Evolutionary conservation across 495 filamentous ascomycete species (phyloP).

Genomic region (Lasiosphaeris hirsuta): DNA sequence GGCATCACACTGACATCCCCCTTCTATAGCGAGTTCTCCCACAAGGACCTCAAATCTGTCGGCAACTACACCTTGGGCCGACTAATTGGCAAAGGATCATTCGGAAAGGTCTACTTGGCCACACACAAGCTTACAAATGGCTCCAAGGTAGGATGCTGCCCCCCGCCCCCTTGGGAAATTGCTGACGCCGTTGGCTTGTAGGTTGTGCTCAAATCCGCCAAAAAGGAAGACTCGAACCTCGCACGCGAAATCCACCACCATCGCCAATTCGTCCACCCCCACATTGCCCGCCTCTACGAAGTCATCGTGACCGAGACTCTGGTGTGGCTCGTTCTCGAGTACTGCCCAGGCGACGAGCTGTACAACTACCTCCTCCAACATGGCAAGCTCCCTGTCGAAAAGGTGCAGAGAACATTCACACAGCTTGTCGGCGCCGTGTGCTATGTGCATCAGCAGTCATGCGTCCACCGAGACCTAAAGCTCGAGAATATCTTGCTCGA

Average conservation of each 20-base stretch:
- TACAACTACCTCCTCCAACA: constrained; percentile 91
- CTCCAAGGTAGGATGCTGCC: constrained; percentile 69
- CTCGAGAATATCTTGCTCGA: constrained; percentile 96
- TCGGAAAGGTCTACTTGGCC: constrained; percentile 96
- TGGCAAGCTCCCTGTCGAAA: constrained; percentile 78
- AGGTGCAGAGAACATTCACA: constrained; percentile 92
- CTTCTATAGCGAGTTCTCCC: constrained; percentile 79
- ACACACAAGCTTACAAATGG: constrained; percentile 97
- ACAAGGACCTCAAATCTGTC: constrained; percentile 82
- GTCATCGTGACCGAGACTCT: constrained; percentile 92
- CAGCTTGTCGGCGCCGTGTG: constrained; percentile 93
- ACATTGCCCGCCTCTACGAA: constrained; percentile 95
- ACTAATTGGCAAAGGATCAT: constrained; percentile 94
- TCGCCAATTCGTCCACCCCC: constrained; percentile 94
- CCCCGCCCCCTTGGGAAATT: neutral
- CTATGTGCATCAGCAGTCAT: constrained; percentile 93
- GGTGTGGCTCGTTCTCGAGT: constrained; percentile 96
- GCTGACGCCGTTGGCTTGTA: constrained; percentile 30
- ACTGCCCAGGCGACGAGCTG: constrained; percentile 94
- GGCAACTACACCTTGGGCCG: constrained; percentile 91
- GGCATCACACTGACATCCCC: constrained; percentile 21
- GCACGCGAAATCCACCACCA: constrained; percentile 98
- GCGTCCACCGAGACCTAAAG: constrained; percentile 95
- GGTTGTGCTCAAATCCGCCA: constrained; percentile 97
- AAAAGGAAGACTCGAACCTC: constrained; percentile 92